A percentile compares a stretch with the other conserved stretches of the same genome.
phyloP scores from a whole-genome alignment of 495 filamentous ascomycete genomes.

The Ramalina intermedia region DNA sequence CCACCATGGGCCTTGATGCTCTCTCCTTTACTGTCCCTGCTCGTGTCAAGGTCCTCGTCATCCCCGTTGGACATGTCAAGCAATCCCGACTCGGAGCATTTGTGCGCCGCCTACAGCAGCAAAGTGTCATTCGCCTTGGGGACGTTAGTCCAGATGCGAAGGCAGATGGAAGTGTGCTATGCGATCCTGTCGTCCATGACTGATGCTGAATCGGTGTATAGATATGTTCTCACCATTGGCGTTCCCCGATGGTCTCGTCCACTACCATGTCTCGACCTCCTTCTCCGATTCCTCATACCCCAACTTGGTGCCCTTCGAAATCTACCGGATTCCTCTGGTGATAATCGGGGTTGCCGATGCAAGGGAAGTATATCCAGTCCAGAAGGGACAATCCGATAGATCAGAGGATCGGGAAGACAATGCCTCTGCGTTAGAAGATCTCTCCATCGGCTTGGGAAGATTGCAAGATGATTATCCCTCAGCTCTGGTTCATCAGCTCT shows the following conservation, averaged over 20 bases:
- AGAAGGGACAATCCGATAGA: constrained; percentile 14
- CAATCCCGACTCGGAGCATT: constrained; percentile 68
- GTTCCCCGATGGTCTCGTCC: constrained; percentile 75
- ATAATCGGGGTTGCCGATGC: constrained; percentile 71
- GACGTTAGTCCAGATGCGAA: constrained; percentile 81
- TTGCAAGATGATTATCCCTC: constrained; percentile 58
- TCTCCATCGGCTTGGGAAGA: constrained; percentile 54
- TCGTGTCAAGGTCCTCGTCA: constrained; percentile 65
- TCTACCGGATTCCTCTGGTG: constrained; percentile 65
- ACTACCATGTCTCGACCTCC: constrained; percentile 79
- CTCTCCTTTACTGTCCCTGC: constrained; percentile 81
- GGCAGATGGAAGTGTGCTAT: constrained; percentile 68
- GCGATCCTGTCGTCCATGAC: not conserved
- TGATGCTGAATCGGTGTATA: constrained; percentile 27
- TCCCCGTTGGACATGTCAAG: constrained; percentile 77
- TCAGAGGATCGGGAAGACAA: constrained; percentile 22
- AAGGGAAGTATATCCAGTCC: constrained; percentile 31
- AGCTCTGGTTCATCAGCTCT: constrained; percentile 59
- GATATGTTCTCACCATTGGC: constrained; percentile 92
- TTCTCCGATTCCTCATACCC: constrained; percentile 63
- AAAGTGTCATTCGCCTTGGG: constrained; percentile 75
- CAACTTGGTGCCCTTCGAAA: constrained; percentile 68
- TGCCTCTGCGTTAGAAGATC: constrained; percentile 17
- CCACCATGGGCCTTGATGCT: constrained; percentile 70
- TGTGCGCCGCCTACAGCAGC: constrained; percentile 57